A percentile compares a stretch with the other conserved stretches of the same genome.
Conservation (phyloP, 2,329 filamentous ascomycete species). For the Juglanconis oblonga region DNA sequence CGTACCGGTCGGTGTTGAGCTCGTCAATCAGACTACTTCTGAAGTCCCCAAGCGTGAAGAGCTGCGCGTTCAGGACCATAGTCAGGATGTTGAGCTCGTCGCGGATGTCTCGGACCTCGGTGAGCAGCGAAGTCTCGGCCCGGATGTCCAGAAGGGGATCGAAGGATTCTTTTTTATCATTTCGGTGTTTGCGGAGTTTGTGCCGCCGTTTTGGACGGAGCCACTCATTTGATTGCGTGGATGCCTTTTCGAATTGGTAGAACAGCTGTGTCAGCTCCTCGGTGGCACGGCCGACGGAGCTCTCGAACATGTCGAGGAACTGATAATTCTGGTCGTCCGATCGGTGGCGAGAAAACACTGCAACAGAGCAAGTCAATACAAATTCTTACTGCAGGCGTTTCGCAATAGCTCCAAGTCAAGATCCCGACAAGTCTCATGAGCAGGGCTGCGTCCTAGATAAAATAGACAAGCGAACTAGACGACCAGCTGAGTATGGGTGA, state of each 20-base stretch:
- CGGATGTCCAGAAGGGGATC: constrained; percentile 58
- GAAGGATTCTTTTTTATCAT: constrained; percentile 37
- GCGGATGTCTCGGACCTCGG: constrained; percentile 66
- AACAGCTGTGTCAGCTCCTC: constrained; percentile 58
- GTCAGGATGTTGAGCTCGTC: constrained; percentile 66
- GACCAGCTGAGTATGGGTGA: no score
- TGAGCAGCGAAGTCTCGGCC: constrained; percentile 57
- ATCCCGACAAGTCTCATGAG: no score
- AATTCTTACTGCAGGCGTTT: background rate
- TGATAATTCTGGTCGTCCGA: constrained; percentile 59
- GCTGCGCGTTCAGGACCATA: constrained; percentile 50
- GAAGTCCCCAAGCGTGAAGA: constrained; percentile 44
- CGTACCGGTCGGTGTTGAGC: constrained; percentile 23
- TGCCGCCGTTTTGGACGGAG: constrained; percentile 30
- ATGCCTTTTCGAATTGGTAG: constrained; percentile 56
- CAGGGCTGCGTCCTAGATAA: no score
- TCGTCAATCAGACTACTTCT: constrained; percentile 40
- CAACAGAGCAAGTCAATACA: background rate
- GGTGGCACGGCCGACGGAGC: constrained; percentile 54
- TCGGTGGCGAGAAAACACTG: constrained; percentile 55
- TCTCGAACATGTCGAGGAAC: constrained; percentile 67
- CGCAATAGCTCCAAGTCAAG: background rate
- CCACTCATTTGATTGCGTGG: constrained; percentile 53
- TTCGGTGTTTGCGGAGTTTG: constrained; percentile 29
- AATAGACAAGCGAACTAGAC: background rate